Evolutionary conservation across 1,284 basidiomycete genomes (phyloP).

Genomic region (Coniferiporia weirii): DNA sequence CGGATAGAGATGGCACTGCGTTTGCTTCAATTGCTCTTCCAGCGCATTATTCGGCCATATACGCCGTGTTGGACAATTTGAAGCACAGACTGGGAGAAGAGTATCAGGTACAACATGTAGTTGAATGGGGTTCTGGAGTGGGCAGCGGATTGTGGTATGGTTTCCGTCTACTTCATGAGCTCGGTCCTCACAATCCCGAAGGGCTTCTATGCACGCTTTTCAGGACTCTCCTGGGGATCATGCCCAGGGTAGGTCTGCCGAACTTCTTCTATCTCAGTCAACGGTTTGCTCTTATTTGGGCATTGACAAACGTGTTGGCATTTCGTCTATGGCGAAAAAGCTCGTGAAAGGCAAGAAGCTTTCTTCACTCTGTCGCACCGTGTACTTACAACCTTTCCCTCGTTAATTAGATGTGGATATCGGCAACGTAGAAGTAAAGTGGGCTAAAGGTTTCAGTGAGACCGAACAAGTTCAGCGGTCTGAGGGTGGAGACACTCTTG

Average conservation of each 20-base stretch:
- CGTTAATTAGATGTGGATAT: constrained; percentile 39
- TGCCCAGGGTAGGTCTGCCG: constrained; percentile 27
- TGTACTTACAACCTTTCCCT: constrained; percentile 4
- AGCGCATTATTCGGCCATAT: constrained; percentile 70
- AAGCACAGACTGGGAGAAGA: constrained; percentile 55
- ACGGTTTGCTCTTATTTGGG: constrained; percentile 56
- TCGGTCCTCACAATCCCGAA: constrained; percentile 24
- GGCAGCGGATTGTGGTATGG: constrained; percentile 72
- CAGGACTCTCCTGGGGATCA: constrained; percentile 32
- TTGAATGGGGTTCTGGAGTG: constrained; percentile 73
- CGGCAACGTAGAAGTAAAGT: constrained; percentile 40
- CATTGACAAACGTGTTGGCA: constrained; percentile 67
- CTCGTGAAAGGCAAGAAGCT: constrained; percentile 45
- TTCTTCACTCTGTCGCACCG: constrained; percentile 7
- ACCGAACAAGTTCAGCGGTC: constrained; percentile 35
- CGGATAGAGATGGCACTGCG: constrained; percentile 63
- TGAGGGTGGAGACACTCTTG: constrained; percentile 53
- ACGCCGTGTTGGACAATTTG: constrained; percentile 58
- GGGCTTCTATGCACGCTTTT: constrained; percentile 65
- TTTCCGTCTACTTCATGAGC: constrained; percentile 7
- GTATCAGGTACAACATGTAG: constrained; percentile 52
- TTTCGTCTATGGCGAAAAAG: constrained; percentile 59
- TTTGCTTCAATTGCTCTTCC: constrained; percentile 72
- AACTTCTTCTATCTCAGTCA: constrained; percentile 41
- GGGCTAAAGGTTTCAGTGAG: constrained; percentile 53